Conservation (phyloP, 495 filamentous ascomycete genomes). For the Parathielavia appendiculata region DNA sequence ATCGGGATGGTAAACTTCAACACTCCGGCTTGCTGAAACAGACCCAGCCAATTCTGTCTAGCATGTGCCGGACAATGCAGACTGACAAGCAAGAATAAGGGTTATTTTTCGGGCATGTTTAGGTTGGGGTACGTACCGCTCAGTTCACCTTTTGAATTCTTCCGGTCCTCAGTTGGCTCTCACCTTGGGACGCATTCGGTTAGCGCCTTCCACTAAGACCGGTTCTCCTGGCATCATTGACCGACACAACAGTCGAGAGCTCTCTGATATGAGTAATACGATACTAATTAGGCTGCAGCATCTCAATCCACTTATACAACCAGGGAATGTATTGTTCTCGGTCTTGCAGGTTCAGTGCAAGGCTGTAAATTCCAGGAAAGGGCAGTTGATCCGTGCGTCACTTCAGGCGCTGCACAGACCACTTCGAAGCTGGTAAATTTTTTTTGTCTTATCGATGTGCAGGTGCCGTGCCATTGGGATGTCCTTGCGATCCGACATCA, state of each 20-base stretch:
- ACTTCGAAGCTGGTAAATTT: slow-evolving; percentile 25
- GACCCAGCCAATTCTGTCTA: neutral
- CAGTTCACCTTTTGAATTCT: slow-evolving; percentile 4
- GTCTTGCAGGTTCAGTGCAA: neutral
- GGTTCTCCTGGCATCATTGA: neutral
- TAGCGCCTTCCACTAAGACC: neutral
- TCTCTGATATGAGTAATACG: too few relatives aligned
- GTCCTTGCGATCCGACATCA: slow-evolving; percentile 13
- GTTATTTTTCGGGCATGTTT: slow-evolving; percentile 12
- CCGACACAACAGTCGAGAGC: neutral
- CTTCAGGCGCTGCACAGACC: slow-evolving; percentile 21
- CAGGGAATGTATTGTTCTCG: too few relatives aligned
- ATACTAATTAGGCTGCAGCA: too few relatives aligned
- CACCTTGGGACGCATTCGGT: slow-evolving; percentile 8
- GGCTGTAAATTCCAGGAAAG: neutral
- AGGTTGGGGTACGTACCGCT: slow-evolving; percentile 3
- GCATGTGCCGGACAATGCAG: neutral
- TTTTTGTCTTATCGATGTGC: slow-evolving; percentile 26
- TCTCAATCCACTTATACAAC: too few relatives aligned
- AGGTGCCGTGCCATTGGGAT: slow-evolving; percentile 16
- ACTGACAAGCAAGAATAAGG: slow-evolving; percentile 2
- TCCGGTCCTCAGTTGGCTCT: neutral
- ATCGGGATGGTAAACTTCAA: neutral
- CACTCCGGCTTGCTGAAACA: neutral
- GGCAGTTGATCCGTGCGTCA: neutral